phyloP scores from a whole-genome alignment of 129 eudicot species.

The Arctium lappa region DNA sequence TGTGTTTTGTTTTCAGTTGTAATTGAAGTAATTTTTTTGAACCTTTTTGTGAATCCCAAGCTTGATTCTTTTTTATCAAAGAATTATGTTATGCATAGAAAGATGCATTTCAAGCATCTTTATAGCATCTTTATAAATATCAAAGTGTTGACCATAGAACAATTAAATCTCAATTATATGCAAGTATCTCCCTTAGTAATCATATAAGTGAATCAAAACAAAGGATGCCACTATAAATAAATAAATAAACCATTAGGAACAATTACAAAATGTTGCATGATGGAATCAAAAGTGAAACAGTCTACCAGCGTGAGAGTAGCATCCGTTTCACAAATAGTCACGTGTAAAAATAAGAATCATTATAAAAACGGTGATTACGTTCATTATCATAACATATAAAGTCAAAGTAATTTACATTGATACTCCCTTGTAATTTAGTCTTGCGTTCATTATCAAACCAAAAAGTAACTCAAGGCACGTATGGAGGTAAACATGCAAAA shows the following conservation, averaged over 20 bases:
- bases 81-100: slow-evolving; percentile 34
- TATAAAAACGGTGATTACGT: too few species aligned
- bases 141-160: slow-evolving; percentile 19
- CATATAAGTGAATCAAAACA: background rate
- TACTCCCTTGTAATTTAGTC: too few species aligned
- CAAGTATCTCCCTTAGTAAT: background rate
- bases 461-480: too few species aligned
- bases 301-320: too few species aligned
- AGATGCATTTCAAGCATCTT: slow-evolving; percentile 39
- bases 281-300: too few species aligned
- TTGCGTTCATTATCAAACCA: too few species aligned
- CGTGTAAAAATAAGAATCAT: too few species aligned
- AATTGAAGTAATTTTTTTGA: slow-evolving; percentile 38
- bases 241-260: background rate
- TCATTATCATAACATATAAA: too few species aligned
- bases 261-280: background rate
- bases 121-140: slow-evolving; percentile 16
- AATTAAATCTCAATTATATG: background rate
- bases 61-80: slow-evolving; percentile 33
- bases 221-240: background rate
- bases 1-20: slow-evolving; percentile 50
- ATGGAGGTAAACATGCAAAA: too few species aligned
- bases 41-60: slow-evolving; percentile 51
- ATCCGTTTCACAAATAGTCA: too few species aligned
- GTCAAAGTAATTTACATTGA: too few species aligned